These are phyloP conservation scores for Backusella luteola DNA, from an alignment of 192 early-diverging fungal genomes.

Conservation along the genomic window DNA sequence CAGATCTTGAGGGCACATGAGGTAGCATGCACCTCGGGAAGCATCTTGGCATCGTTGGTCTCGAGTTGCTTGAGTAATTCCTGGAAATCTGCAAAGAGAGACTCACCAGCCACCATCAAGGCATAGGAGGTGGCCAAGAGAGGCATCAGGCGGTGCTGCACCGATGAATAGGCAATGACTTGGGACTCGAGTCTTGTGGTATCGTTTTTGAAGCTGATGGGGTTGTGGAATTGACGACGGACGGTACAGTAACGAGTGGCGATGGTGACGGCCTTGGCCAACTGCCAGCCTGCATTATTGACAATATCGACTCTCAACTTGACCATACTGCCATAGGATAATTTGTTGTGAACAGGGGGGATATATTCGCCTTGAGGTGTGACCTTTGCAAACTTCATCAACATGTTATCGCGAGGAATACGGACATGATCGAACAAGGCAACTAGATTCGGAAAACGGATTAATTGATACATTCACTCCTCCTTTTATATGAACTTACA, in stretches of 20 bases:
- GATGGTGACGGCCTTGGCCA: constrained; percentile 63
- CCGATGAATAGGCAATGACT: constrained; percentile 68
- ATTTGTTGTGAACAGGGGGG: constrained; percentile 66
- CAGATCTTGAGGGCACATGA: constrained; percentile 65
- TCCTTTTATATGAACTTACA: constrained; percentile 40
- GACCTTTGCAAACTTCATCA: constrained; percentile 81
- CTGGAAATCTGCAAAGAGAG: constrained; percentile 46
- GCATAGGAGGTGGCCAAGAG: constrained; percentile 64
- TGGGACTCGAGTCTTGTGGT: constrained; percentile 48
- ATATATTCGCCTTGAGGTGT: constrained; percentile 62
- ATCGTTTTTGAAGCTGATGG: constrained; percentile 27
- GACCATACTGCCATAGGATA: constrained; percentile 81
- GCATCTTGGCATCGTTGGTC: constrained; percentile 48
- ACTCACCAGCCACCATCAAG: constrained; percentile 56
- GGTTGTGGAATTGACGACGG: constrained; percentile 64
- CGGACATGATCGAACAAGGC: constrained; percentile 68
- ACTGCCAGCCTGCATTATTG: constrained; percentile 44
- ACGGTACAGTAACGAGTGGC: constrained; percentile 63
- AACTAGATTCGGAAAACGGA: constrained; percentile 20
- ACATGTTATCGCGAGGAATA: constrained; percentile 77
- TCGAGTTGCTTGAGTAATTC: constrained; percentile 52
- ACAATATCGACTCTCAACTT: constrained; percentile 72
- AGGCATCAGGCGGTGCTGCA: constrained; percentile 65
- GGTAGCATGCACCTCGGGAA: constrained; percentile 67
- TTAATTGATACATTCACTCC: background rate